Percentiles rank a stretch among this genome's conserved stretches.
Evolutionary conservation across 1,139 yeast genomes (phyloP).

Genomic region (Yamadazyma pseudoaaseri): DNA sequence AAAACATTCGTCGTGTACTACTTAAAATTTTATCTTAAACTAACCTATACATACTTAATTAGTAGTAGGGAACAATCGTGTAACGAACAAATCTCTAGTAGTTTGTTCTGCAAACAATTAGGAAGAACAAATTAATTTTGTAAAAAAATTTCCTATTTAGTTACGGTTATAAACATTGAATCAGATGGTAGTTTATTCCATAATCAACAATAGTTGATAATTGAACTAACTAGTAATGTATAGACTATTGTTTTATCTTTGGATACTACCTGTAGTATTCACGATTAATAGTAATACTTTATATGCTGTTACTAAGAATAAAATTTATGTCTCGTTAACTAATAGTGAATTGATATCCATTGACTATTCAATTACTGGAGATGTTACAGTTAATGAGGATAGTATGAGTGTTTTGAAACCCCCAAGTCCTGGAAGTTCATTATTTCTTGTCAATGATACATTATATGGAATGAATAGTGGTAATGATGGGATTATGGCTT

Average conservation of each 20-base stretch:
- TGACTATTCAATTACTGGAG: slow-evolving; percentile 36
- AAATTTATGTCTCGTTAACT: slow-evolving; percentile 33
- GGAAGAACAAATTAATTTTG: no score
- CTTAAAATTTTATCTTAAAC: no score
- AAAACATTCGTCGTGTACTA: no score
- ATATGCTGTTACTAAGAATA: slow-evolving; percentile 35
- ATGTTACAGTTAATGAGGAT: slow-evolving; percentile 10
- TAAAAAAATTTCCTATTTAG: slow-evolving; percentile 8
- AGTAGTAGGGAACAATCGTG: no score
- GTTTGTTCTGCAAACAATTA: no score
- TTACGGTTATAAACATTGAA: slow-evolving; percentile 6
- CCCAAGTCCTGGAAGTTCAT: slow-evolving; percentile 34
- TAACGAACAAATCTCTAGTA: no score
- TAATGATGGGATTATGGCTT: slow-evolving; percentile 17
- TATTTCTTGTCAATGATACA: slow-evolving; percentile 28
- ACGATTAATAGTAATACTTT: slow-evolving; percentile 28
- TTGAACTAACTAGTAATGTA: slow-evolving; percentile 1
- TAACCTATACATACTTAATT: no score
- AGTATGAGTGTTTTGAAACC: slow-evolving; percentile 18
- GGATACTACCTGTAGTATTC: slow-evolving; percentile 1
- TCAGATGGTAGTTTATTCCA: not conserved
- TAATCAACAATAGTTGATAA: not conserved
- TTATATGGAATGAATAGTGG: slow-evolving; percentile 29
- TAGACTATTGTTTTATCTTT: slow-evolving; percentile 1
- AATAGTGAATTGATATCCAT: slow-evolving; percentile 37